Conservation (phyloP, 495 filamentous ascomycete genomes). For the Cercophora sp. region DNA sequence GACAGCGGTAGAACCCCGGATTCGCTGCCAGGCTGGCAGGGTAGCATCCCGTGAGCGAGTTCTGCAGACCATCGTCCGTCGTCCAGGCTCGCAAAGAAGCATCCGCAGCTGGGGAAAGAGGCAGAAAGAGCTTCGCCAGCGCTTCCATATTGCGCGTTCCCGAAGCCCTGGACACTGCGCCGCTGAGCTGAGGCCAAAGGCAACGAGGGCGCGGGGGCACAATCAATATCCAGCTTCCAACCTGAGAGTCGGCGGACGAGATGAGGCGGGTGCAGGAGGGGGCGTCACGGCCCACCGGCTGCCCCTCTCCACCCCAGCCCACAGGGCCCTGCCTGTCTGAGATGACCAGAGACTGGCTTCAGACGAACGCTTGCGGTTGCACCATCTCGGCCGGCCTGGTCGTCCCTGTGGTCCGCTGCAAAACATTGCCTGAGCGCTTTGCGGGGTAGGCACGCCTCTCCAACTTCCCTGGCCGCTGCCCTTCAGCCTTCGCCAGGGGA, state of each 20-base stretch:
- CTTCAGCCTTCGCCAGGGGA: no score
- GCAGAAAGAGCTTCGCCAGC: background rate
- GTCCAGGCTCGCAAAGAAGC: constrained; percentile 8
- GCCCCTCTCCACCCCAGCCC: background rate
- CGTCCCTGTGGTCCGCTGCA: constrained; percentile 11
- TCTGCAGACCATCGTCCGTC: constrained; percentile 21
- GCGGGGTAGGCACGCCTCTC: background rate
- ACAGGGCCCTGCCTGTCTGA: constrained; percentile 8
- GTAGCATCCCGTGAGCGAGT: constrained; percentile 31
- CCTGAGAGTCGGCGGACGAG: background rate
- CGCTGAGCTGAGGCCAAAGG: background rate
- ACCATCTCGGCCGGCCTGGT: constrained; percentile 15
- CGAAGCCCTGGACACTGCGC: constrained; percentile 6
- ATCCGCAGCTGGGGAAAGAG: background rate
- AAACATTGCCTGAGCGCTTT: constrained; percentile 9
- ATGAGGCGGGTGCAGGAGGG: background rate
- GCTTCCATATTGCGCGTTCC: constrained; percentile 11
- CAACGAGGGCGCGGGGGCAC: background rate
- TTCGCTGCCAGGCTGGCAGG: constrained; percentile 31
- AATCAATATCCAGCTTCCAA: background rate
- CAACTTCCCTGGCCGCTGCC: no score
- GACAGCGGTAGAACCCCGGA: constrained; percentile 29
- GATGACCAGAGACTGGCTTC: constrained; percentile 8
- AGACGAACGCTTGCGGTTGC: constrained; percentile 10
- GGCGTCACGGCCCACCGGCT: background rate